Evolutionary conservation across 2,329 filamentous ascomycete species (phyloP), one percentile per base, ranked within the genome.

Genomic region (Colletotrichum ledebouriae): DNA sequence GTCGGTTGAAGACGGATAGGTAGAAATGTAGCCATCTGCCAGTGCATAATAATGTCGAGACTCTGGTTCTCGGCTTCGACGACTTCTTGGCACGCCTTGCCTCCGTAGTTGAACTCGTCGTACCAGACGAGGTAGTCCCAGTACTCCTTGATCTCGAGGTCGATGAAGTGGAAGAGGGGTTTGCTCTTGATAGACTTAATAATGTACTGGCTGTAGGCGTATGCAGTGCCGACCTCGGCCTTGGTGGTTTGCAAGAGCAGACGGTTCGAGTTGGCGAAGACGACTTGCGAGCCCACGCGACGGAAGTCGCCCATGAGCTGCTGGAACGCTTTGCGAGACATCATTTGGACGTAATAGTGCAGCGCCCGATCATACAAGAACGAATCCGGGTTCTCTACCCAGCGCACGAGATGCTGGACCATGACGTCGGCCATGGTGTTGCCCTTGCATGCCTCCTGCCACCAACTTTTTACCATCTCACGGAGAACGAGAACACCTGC

Each of bases 91-190:
- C 94, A 97, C 4, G 93, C 96, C 75, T 97, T 97, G 69, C 96
- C 96, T 63, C 96, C 97, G 75, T 98, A 98, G 83, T 99, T 99
- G 85, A 95, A 98, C 79, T 98, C 94, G 73, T 99, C 96, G 73
- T 98, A 98, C 96, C 96, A 99, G 4, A 98, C 90, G 0, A 99
- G 89, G 75, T 98, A 98, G 78, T 99, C 96, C 96, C 96, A 99
- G 79, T 98, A 99, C 77, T 99, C 96, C 73, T 95, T 97, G 79
- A 99, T 96, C 74, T 98, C 93, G 3, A 99, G 85, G 74, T 99
- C 96, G 71, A 99, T 90, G 76, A 99, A 99, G 78, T 98, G 93
- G 81, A 99, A 99, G 0, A 98, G 86, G 0, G 96, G 94, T 75
- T 98, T 98, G 64, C 90, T 90, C 79, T 97, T 95, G 82, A 99